Conservation (phyloP, 306 rosid species). For the Cyamopsis tetragonoloba region DNA sequence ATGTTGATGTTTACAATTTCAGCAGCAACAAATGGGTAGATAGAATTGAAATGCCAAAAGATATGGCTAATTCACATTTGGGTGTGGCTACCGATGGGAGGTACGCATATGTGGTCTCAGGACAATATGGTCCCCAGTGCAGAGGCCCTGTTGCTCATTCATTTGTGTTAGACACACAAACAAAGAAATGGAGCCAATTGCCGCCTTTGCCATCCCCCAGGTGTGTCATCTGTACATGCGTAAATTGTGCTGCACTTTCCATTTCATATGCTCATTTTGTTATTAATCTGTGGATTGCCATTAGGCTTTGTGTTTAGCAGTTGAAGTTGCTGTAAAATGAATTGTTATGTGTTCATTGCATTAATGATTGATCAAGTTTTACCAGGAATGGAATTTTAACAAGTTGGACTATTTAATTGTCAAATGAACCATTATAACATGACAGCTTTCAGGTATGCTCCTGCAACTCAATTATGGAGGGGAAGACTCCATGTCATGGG, state of each 20-base stretch:
- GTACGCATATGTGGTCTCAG: constrained; percentile 70
- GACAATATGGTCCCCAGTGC: constrained; percentile 87
- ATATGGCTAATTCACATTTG: constrained; percentile 88
- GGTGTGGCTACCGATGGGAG: constrained; percentile 87
- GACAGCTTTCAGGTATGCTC: constrained; percentile 62
- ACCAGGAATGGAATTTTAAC: neutral
- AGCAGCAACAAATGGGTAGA: constrained; percentile 55
- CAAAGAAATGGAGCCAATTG: constrained; percentile 62
- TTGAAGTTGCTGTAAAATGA: constrained; percentile 9
- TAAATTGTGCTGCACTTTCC: too few species aligned
- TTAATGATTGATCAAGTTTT: constrained; percentile 4
- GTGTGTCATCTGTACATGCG: constrained; percentile 37
- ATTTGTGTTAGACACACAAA: constrained; percentile 67
- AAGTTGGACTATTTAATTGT: neutral
- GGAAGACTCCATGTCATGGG: constrained; percentile 97
- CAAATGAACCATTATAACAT: constrained; percentile 14
- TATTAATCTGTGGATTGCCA: neutral
- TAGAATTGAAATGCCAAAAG: constrained; percentile 64
- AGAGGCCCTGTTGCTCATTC: constrained; percentile 57
- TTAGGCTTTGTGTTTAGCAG: neutral
- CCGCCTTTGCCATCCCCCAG: constrained; percentile 76
- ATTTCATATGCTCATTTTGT: neutral
- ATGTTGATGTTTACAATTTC: constrained; percentile 72
- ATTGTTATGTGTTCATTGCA: neutral
- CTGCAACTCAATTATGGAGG: constrained; percentile 89